phyloP scores from a whole-genome alignment of 2,329 filamentous ascomycete species.

The Niveomyces coronatus region DNA sequence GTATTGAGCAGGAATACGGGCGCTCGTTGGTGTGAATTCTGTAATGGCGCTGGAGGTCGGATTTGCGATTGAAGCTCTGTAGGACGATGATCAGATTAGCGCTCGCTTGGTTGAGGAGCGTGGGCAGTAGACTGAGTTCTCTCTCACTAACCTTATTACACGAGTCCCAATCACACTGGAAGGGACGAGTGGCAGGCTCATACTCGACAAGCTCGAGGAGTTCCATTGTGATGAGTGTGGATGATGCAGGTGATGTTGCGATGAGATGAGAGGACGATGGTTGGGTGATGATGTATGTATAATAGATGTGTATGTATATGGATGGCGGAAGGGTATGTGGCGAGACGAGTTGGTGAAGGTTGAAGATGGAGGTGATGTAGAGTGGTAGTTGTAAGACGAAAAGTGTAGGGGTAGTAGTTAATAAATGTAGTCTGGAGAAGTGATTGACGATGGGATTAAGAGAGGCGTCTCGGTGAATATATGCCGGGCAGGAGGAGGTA shows the following conservation, averaged over 20 bases:
- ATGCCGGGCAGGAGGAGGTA: constrained; percentile 7
- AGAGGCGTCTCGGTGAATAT: constrained; percentile 10
- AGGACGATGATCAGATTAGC: constrained; percentile 9
- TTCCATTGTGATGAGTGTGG: constrained; percentile 36
- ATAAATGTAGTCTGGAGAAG: no score
- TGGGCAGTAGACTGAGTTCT: background rate
- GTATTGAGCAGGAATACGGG: constrained; percentile 51
- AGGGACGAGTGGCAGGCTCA: constrained; percentile 51
- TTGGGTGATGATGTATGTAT: constrained; percentile 2
- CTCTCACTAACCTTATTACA: constrained; percentile 47
- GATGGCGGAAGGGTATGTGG: no score
- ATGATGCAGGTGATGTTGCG: constrained; percentile 1
- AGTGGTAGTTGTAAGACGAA: no score
- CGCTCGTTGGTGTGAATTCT: constrained; percentile 63
- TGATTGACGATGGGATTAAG: constrained; percentile 1
- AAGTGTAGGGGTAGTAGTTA: background rate
- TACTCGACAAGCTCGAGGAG: constrained; percentile 55
- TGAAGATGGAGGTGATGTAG: no score
- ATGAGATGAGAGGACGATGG: background rate
- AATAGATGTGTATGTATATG: constrained; percentile 4
- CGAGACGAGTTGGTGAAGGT: no score
- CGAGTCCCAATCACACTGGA: constrained; percentile 52
- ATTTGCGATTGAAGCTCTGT: constrained; percentile 64
- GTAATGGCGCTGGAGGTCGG: constrained; percentile 59
- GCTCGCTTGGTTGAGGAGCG: background rate